Evolutionary conservation across 2,329 filamentous ascomycete species (phyloP).

Genomic region (Nigrograna mackinnonii): DNA sequence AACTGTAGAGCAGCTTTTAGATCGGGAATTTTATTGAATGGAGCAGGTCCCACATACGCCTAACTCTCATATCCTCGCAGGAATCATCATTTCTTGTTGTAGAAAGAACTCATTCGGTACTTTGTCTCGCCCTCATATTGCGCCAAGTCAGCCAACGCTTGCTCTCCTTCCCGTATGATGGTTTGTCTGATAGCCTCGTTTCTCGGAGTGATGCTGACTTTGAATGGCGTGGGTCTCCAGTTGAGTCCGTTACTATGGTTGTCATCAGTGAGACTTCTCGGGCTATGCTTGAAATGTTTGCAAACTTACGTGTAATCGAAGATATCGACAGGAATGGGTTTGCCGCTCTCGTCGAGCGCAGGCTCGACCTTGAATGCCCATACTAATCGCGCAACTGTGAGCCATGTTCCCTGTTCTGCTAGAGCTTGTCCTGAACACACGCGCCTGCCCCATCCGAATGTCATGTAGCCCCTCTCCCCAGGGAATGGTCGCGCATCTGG

Average conservation of each 20-base stretch:
- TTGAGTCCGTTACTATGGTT: conserved; percentile 58
- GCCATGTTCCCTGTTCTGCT: conserved; percentile 64
- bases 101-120: conserved; percentile 54
- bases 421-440: conserved; percentile 63
- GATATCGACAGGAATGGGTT: conserved; percentile 58
- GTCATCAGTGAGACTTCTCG: too few relatives aligned
- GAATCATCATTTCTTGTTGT: conserved; percentile 12
- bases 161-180: conserved; percentile 56
- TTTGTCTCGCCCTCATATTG: conserved; percentile 60
- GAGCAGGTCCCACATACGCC: neutral
- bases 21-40: neutral
- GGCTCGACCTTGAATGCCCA: conserved; percentile 61
- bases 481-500: conserved; percentile 34
- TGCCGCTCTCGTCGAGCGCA: conserved; percentile 45
- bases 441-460: conserved; percentile 60
- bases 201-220: conserved; percentile 57
- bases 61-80: neutral
- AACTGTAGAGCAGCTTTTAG: too few relatives aligned
- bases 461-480: conserved; percentile 55
- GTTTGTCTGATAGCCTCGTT: conserved; percentile 53
- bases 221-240: conserved; percentile 60
- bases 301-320: conserved; percentile 56
- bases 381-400: conserved; percentile 59
- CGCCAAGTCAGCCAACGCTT: conserved; percentile 56
- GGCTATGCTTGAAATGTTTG: neutral